These are phyloP conservation scores for Stereocaulon alpinum DNA, from an alignment of 495 filamentous ascomycete species.

Conservation along the genomic window DNA sequence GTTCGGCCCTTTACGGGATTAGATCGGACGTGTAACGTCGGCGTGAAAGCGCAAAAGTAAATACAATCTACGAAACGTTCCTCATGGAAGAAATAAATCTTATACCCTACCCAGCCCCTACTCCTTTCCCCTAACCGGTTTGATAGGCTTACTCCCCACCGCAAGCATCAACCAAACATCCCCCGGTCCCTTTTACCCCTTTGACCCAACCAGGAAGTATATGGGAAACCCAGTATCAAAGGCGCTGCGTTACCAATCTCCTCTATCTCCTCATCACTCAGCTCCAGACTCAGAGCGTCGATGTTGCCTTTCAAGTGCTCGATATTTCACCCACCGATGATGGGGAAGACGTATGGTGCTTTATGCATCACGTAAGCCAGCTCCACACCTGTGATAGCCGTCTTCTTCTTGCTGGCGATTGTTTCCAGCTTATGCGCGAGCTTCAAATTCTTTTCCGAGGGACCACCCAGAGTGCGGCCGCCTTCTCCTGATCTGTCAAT, in stretches of 20 bases:
- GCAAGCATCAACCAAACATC: slow-evolving; percentile 34
- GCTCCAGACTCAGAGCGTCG: slow-evolving; percentile 41
- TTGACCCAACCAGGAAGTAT: slow-evolving; percentile 29
- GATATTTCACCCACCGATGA: slow-evolving; percentile 57
- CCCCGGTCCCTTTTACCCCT: slow-evolving; percentile 29
- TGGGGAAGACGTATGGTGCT: slow-evolving; percentile 65
- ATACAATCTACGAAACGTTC: too few species aligned
- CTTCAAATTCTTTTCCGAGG: slow-evolving; percentile 36
- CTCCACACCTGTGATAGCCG: slow-evolving; percentile 37
- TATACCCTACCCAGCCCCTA: too few species aligned
- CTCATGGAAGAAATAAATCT: too few species aligned
- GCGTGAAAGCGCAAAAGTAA: too few species aligned
- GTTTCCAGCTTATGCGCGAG: slow-evolving; percentile 48
- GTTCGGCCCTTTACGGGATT: too few species aligned
- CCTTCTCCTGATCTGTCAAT: slow-evolving; percentile 9
- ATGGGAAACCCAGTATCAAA: slow-evolving; percentile 47
- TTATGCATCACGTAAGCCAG: slow-evolving; percentile 67
- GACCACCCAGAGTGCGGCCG: slow-evolving; percentile 27
- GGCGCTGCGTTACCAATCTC: slow-evolving; percentile 40
- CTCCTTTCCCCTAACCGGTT: not conserved
- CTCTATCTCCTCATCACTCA: slow-evolving; percentile 47
- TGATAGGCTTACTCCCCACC: slow-evolving; percentile 29
- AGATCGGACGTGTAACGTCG: too few species aligned
- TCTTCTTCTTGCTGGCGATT: slow-evolving; percentile 44
- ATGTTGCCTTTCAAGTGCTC: slow-evolving; percentile 57